A percentile compares a stretch with the other conserved stretches of the same genome.
These are phyloP conservation scores for Tricholoma sp. DNA, from an alignment of 768 basidiomycete species.

Conservation along the genomic window DNA sequence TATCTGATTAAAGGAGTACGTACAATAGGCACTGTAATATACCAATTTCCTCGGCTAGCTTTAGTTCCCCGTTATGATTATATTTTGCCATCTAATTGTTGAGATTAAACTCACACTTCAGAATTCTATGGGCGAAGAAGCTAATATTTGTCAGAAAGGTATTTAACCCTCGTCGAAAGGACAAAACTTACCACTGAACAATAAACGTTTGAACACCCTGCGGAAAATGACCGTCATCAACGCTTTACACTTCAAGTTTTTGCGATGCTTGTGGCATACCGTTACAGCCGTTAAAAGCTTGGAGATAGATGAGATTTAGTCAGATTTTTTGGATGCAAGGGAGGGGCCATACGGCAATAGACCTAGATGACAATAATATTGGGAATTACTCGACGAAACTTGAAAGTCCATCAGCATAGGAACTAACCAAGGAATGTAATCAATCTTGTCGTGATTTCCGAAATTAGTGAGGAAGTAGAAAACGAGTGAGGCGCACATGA, in stretches of 20 bases:
- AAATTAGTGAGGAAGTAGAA: conserved; percentile 19
- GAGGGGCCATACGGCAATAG: conserved; percentile 9
- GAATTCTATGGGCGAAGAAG: conserved; percentile 12
- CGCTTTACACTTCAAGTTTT: not conserved
- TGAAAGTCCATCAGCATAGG: not conserved
- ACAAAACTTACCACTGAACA: conserved; percentile 17
- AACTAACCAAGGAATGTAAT: conserved; percentile 19
- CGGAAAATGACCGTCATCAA: not conserved
- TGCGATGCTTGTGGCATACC: not conserved
- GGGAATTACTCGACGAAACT: not conserved
- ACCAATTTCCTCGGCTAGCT: conserved; percentile 24
- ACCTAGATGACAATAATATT: conserved; percentile 7
- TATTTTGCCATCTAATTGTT: not conserved
- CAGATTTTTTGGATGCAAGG: not conserved
- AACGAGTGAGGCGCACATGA: conserved; percentile 16
- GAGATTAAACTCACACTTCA: conserved; percentile 9
- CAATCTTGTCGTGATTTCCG: conserved; percentile 5
- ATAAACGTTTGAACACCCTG: conserved; percentile 24
- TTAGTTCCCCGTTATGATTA: not conserved
- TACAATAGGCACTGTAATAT: conserved; percentile 20
- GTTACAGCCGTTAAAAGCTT: conserved; percentile 15
- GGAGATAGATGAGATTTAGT: not conserved
- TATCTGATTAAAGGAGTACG: not conserved
- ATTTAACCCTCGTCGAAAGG: not conserved
- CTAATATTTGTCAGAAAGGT: not conserved